Evolutionary conservation across 768 basidiomycete species (phyloP).

Genomic region (Rubroboletus pulcherrimus): DNA sequence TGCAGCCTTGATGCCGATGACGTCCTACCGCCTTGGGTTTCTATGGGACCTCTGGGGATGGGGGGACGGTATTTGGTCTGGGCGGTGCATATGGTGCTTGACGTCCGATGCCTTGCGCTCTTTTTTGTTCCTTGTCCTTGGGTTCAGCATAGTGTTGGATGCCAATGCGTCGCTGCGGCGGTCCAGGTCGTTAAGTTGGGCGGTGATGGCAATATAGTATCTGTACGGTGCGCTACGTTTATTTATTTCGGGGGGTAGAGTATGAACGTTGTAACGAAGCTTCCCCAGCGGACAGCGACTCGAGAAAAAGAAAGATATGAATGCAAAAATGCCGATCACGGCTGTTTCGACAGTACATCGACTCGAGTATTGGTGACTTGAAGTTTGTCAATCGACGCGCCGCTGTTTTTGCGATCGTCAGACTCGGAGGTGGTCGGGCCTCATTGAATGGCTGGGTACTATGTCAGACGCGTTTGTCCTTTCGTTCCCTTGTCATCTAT

Average conservation of each 20-base stretch:
- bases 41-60: conserved; percentile 49
- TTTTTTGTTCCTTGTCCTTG: not conserved
- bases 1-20: conserved; percentile 54
- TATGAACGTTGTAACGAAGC: not conserved
- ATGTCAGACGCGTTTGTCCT: too few relatives aligned
- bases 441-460: too few relatives aligned
- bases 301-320: too few relatives aligned
- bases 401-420: too few relatives aligned
- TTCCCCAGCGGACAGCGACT: not conserved
- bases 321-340: conserved; percentile 54
- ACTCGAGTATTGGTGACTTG: too few relatives aligned
- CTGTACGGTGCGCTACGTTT: conserved; percentile 48
- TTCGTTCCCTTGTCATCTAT: too few relatives aligned
- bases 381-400: too few relatives aligned
- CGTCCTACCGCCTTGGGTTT: conserved; percentile 48
- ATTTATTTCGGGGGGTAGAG: not conserved
- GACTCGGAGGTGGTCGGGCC: too few relatives aligned
- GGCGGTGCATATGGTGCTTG: conserved; percentile 20
- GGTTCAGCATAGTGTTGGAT: conserved; percentile 45
- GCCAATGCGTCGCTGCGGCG: conserved; percentile 62
- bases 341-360: not conserved
- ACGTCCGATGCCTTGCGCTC: not conserved
- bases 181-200: conserved; percentile 59
- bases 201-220: conserved; percentile 41
- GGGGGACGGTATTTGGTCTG: conserved; percentile 52